A percentile compares a stretch with the other conserved stretches of the same genome.
Evolutionary conservation across 78 protist genomes (phyloP).

Genomic region (Dictyostelium capitatum): DNA sequence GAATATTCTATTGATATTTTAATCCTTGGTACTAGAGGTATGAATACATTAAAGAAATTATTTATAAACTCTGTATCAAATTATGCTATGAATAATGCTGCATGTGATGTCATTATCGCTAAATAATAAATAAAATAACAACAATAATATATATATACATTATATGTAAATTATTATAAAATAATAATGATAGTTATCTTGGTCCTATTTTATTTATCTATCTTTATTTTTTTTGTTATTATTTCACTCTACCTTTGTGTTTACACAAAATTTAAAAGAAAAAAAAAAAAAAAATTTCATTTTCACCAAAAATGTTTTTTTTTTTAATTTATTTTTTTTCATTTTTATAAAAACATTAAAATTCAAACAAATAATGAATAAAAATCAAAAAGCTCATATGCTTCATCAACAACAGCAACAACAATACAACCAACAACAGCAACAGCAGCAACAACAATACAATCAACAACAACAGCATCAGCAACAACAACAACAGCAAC

Average conservation of each 20-base stretch:
- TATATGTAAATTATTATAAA: no score
- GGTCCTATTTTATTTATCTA: no score
- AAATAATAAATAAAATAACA: slow-evolving; percentile 3
- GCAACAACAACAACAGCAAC: neutral
- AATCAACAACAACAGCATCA: neutral
- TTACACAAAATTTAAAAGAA: no score
- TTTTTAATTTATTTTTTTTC: no score
- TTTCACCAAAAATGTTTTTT: no score
- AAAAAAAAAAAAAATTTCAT: no score
- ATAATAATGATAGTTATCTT: no score
- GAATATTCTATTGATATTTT: slow-evolving; percentile 35
- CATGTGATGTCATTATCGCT: slow-evolving; percentile 46
- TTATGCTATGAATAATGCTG: slow-evolving; percentile 2
- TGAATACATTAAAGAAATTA: slow-evolving; percentile 34
- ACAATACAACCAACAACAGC: neutral
- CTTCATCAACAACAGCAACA: neutral
- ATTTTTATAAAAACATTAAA: no score
- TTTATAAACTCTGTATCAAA: slow-evolving; percentile 22
- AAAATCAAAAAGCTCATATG: neutral
- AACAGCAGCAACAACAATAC: neutral
- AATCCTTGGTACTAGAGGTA: slow-evolving; percentile 52
- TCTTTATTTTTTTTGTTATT: no score
- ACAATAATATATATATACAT: no score
- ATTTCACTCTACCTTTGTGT: no score
- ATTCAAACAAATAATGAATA: no score